phyloP scores from a whole-genome alignment of 805 yeast species.

The Saturnispora diversa region DNA sequence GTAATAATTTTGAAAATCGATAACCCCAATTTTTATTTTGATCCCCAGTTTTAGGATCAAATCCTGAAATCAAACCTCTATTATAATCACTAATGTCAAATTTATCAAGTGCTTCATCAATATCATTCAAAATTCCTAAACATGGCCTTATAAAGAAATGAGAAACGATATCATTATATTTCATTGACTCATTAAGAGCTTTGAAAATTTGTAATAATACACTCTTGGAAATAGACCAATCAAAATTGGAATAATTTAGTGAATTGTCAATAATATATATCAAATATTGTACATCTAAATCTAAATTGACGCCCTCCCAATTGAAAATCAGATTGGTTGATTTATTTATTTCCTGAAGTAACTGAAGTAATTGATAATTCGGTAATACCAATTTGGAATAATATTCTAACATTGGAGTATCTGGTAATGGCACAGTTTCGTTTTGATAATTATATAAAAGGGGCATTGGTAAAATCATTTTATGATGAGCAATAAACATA shows the following conservation, averaged over 20 bases:
- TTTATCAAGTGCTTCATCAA: not conserved
- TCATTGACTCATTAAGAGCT: slow-evolving; percentile 17
- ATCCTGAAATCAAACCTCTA: not conserved
- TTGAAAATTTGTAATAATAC: slow-evolving; percentile 23
- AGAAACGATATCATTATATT: slow-evolving; percentile 8
- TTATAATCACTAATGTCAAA: slow-evolving; percentile 5
- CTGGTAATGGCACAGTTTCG: slow-evolving; percentile 17
- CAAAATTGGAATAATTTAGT: slow-evolving; percentile 4
- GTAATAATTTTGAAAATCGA: slow-evolving; percentile 16
- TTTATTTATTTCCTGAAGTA: slow-evolving; percentile 7
- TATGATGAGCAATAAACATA: slow-evolving; percentile 21
- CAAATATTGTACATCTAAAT: slow-evolving; percentile 22
- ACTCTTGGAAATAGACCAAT: slow-evolving; percentile 12
- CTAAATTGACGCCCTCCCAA: slow-evolving; percentile 14
- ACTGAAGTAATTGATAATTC: slow-evolving; percentile 19
- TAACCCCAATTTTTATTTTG: slow-evolving; percentile 8
- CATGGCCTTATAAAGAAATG: slow-evolving; percentile 12
- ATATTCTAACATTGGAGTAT: slow-evolving; percentile 14
- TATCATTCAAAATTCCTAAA: not conserved
- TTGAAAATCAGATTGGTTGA: slow-evolving; percentile 15
- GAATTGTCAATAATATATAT: slow-evolving; percentile 19
- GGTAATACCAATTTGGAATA: slow-evolving; percentile 18
- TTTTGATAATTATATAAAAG: slow-evolving; percentile 21
- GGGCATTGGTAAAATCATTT: slow-evolving; percentile 24
- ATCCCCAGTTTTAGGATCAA: not conserved